A percentile compares a stretch with the other conserved stretches of the same genome.
Conservation (phyloP, 305 asterid species). For the Fraxinus greggii region DNA sequence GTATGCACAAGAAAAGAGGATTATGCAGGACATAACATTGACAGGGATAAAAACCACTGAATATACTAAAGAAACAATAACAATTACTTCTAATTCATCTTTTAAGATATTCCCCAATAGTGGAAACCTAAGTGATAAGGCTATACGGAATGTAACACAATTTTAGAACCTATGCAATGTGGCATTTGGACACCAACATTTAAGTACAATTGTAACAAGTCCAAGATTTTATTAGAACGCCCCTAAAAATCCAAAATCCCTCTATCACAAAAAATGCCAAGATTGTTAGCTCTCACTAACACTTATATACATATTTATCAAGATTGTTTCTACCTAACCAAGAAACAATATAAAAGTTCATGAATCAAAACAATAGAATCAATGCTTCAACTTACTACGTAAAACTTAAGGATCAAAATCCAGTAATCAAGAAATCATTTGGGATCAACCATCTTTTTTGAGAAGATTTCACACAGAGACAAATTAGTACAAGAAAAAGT, state of each 20-base stretch:
- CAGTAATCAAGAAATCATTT: neutral
- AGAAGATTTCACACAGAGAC: neutral
- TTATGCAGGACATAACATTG: neutral
- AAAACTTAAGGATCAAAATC: neutral
- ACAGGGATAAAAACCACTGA: neutral
- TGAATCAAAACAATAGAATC: neutral
- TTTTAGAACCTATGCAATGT: neutral
- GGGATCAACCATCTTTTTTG: neutral
- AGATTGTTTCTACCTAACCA: constrained; percentile 12
- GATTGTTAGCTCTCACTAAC: neutral
- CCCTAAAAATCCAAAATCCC: neutral
- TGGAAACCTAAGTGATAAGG: neutral
- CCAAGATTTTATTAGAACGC: neutral
- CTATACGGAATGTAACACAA: neutral
- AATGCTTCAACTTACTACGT: neutral
- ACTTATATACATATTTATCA: constrained; percentile 1
- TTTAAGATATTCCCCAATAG: neutral
- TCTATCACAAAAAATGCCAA: neutral
- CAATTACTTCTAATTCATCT: neutral
- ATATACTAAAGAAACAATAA: neutral
- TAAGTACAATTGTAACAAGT: neutral
- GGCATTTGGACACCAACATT: constrained; percentile 1
- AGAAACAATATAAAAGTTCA: neutral
- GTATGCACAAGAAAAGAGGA: neutral
- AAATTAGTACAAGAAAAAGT: neutral